A percentile compares a stretch with the other conserved stretches of the same genome.
phyloP scores from a whole-genome alignment of 2,329 filamentous ascomycete genomes.

The Pyricularia sp. region DNA sequence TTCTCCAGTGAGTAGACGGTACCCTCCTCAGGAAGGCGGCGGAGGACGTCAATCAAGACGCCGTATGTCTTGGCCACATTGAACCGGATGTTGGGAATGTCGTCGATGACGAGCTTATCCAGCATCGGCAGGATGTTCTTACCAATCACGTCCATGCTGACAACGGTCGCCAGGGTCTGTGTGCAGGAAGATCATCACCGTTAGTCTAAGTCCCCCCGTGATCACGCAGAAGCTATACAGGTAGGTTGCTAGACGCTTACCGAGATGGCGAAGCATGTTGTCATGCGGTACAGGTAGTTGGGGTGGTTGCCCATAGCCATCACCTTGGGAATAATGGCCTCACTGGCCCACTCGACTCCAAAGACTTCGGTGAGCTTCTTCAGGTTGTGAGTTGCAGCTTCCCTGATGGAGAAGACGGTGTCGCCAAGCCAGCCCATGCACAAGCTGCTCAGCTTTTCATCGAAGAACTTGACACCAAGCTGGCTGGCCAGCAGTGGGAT shows the following conservation, averaged over 20 bases:
- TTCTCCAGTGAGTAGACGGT: slow-evolving; percentile 83
- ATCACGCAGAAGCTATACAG: neutral
- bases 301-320: slow-evolving; percentile 97
- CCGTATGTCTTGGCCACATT: slow-evolving; percentile 98
- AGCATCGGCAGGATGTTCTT: slow-evolving; percentile 93
- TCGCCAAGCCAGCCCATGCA: slow-evolving; percentile 99
- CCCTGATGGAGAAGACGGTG: slow-evolving; percentile 96
- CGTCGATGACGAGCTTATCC: slow-evolving; percentile 84
- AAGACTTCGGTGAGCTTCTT: slow-evolving; percentile 99
- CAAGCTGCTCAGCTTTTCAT: slow-evolving; percentile 88
- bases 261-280: slow-evolving; percentile 97
- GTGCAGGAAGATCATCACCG: neutral
- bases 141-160: slow-evolving; percentile 87
- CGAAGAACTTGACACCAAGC: slow-evolving; percentile 93
- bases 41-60: slow-evolving; percentile 82
- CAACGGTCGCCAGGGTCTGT: slow-evolving; percentile 86
- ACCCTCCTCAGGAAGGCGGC: slow-evolving; percentile 79
- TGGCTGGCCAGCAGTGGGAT: slow-evolving; percentile 94
- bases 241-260: slow-evolving; percentile 48
- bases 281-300: slow-evolving; percentile 99
- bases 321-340: slow-evolving; percentile 96
- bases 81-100: slow-evolving; percentile 98
- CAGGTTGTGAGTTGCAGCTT: slow-evolving; percentile 93
- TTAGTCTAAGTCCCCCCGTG: neutral
- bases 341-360: slow-evolving; percentile 93